A percentile compares a stretch with the other conserved stretches of the same genome.
Conservation (phyloP, 306 rosid species). For the Coriaria nepalensis region DNA sequence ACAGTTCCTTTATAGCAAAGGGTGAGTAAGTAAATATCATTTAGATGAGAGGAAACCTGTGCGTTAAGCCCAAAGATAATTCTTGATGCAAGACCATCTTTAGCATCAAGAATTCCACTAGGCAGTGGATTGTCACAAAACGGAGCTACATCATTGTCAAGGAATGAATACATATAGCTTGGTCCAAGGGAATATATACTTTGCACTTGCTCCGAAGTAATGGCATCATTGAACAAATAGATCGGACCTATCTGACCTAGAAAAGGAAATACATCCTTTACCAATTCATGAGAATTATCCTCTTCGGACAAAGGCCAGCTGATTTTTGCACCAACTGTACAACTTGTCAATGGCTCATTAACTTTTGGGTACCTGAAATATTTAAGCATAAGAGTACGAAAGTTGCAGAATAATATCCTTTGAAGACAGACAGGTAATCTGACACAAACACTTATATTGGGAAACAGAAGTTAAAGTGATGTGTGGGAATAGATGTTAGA, state of each 20-base stretch:
- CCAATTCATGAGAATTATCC: conserved; percentile 42
- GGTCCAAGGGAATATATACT: conserved; percentile 91
- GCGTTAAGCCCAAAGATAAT: conserved; percentile 89
- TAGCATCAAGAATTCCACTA: conserved; percentile 72
- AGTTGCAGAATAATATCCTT: conserved; percentile 10
- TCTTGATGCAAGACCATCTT: conserved; percentile 82
- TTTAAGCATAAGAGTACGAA: conserved; percentile 16
- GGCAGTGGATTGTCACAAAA: conserved; percentile 51
- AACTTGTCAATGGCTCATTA: conserved; percentile 61
- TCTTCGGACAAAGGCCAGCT: conserved; percentile 45
- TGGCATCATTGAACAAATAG: conserved; percentile 71
- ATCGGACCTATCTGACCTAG: conserved; percentile 90
- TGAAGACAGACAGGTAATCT: conserved; percentile 4
- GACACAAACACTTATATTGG: conserved; percentile 1
- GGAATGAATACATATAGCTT: conserved; percentile 92
- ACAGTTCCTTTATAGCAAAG: conserved; percentile 10
- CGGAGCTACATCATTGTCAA: conserved; percentile 69
- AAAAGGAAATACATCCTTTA: conserved; percentile 62
- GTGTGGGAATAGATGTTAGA: conserved; percentile 10
- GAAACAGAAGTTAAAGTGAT: conserved; percentile 2
- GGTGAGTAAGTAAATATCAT: background rate
- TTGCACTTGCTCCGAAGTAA: conserved; percentile 81
- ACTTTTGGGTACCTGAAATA: conserved; percentile 87
- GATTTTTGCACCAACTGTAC: conserved; percentile 72
- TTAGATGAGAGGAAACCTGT: conserved; percentile 41